A percentile compares a stretch with the other conserved stretches of the same genome.
Evolutionary conservation across 805 yeast species (phyloP).

Genomic region (Kregervanrija fluxuum): DNA sequence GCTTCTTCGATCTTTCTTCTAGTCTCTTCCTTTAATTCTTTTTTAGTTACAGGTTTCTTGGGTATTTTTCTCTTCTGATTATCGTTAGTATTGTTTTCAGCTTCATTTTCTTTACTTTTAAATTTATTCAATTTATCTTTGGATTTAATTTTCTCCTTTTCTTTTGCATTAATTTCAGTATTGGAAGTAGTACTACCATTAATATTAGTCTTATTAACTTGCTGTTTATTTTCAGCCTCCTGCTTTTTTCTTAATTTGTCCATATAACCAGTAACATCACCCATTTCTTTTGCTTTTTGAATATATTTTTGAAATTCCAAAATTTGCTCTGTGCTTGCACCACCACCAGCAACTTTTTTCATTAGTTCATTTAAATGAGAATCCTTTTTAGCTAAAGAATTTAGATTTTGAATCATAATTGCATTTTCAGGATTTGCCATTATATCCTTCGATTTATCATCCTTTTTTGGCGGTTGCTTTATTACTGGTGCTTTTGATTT

Average conservation of each 20-base stretch:
- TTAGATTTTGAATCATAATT: constrained; percentile 78
- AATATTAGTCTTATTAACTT: neutral
- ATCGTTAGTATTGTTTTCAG: no score
- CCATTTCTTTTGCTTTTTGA: constrained; percentile 70
- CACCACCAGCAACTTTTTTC: constrained; percentile 82
- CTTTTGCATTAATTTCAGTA: no score
- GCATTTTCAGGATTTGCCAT: constrained; percentile 54
- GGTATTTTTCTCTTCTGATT: neutral
- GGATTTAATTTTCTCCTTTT: no score
- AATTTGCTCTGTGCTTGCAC: constrained; percentile 66
- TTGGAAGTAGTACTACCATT: no score
- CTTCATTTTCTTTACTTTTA: no score
- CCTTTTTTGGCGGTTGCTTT: constrained; percentile 8
- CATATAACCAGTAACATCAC: constrained; percentile 30
- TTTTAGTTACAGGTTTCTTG: neutral
- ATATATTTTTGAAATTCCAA: constrained; percentile 75
- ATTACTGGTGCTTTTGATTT: neutral
- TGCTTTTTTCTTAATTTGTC: constrained; percentile 16
- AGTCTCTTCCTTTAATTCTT: constrained; percentile 8
- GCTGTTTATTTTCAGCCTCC: constrained; percentile 5
- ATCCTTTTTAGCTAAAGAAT: constrained; percentile 73
- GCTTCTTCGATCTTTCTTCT: constrained; percentile 9
- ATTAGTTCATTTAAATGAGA: constrained; percentile 60
- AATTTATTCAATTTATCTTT: no score
- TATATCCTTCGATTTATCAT: constrained; percentile 15